phyloP scores from a whole-genome alignment of 805 yeast species.

The Zygoascus ofunaensis region DNA sequence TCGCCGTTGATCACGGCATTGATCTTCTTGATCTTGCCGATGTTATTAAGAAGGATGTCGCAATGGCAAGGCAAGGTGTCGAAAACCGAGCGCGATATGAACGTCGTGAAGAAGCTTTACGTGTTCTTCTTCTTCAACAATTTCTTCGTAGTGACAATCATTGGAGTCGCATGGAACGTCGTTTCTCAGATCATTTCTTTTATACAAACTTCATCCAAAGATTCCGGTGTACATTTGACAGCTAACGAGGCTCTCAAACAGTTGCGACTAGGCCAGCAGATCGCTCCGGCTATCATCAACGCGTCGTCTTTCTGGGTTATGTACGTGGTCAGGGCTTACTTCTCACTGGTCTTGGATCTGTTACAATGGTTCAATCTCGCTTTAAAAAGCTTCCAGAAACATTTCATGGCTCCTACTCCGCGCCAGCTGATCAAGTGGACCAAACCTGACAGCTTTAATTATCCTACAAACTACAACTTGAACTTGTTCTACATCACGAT shows the following conservation, averaged over 20 bases:
- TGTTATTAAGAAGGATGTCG: slow-evolving; percentile 29
- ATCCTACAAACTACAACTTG: slow-evolving; percentile 28
- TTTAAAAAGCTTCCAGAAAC: slow-evolving; percentile 18
- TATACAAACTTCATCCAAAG: slow-evolving; percentile 4
- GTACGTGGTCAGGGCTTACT: slow-evolving; percentile 28
- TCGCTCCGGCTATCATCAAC: slow-evolving; percentile 30
- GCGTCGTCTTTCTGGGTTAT: slow-evolving; percentile 35
- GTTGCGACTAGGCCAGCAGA: slow-evolving; percentile 25
- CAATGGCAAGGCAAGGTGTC: slow-evolving; percentile 32
- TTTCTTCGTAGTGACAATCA: slow-evolving; percentile 30
- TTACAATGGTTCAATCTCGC: slow-evolving; percentile 25
- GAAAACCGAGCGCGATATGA: slow-evolving; percentile 30
- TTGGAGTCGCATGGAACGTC: slow-evolving; percentile 32
- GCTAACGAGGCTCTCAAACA: slow-evolving; percentile 22
- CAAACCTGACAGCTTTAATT: slow-evolving; percentile 29
- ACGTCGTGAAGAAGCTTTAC: slow-evolving; percentile 30
- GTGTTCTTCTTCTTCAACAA: slow-evolving; percentile 33
- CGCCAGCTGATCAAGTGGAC: slow-evolving; percentile 25
- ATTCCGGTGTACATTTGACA: slow-evolving; percentile 12
- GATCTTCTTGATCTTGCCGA: slow-evolving; percentile 29
- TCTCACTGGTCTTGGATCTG: slow-evolving; percentile 26
- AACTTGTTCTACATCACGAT: slow-evolving; percentile 28
- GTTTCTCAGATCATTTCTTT: slow-evolving; percentile 24
- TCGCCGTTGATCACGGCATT: slow-evolving; percentile 29
- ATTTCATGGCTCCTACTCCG: slow-evolving; percentile 27